These are phyloP conservation scores for Apostasia shenzhenica DNA, from an alignment of 106 monocot genomes.

Conservation along the genomic window DNA sequence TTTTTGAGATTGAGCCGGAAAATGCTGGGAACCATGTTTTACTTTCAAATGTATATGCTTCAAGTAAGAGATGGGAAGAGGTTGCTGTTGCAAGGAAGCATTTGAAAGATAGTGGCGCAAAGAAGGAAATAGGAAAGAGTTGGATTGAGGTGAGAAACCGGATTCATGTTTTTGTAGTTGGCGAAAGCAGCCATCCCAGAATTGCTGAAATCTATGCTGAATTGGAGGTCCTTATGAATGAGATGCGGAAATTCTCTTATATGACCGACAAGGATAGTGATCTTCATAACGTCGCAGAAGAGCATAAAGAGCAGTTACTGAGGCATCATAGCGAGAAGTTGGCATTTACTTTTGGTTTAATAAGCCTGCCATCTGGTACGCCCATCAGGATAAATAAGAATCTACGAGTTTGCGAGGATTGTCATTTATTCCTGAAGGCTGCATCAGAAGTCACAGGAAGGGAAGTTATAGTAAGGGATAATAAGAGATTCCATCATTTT, in stretches of 20 bases:
- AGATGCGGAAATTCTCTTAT: constrained; percentile 36
- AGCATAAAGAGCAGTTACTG: constrained; percentile 36
- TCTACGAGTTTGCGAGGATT: constrained; percentile 57
- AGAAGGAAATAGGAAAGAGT: constrained; percentile 46
- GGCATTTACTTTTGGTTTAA: constrained; percentile 52
- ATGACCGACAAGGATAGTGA: constrained; percentile 30
- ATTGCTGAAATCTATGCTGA: constrained; percentile 33
- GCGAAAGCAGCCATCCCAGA: constrained; percentile 27
- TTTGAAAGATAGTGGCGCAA: constrained; percentile 52
- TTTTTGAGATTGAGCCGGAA: constrained; percentile 60
- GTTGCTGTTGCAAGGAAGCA: constrained; percentile 40
- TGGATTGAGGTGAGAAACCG: constrained; percentile 56
- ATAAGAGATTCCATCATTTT: constrained; percentile 72
- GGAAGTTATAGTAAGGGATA: constrained; percentile 50
- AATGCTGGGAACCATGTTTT: constrained; percentile 67
- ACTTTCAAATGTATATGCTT: constrained; percentile 57
- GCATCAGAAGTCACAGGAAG: constrained; percentile 31
- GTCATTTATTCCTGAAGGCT: constrained; percentile 46
- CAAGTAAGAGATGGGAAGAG: constrained; percentile 39
- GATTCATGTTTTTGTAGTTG: constrained; percentile 46
- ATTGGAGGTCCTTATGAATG: constrained; percentile 30
- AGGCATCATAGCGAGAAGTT: constrained; percentile 60
- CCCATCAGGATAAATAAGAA: constrained; percentile 56
- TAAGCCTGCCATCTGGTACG: constrained; percentile 23
- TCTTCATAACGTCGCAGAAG: constrained; percentile 47